Evolutionary conservation across 108 stramenopile species (phyloP), one percentile per base, ranked within the genome.

Genomic region (Cyclotella cryptica): DNA sequence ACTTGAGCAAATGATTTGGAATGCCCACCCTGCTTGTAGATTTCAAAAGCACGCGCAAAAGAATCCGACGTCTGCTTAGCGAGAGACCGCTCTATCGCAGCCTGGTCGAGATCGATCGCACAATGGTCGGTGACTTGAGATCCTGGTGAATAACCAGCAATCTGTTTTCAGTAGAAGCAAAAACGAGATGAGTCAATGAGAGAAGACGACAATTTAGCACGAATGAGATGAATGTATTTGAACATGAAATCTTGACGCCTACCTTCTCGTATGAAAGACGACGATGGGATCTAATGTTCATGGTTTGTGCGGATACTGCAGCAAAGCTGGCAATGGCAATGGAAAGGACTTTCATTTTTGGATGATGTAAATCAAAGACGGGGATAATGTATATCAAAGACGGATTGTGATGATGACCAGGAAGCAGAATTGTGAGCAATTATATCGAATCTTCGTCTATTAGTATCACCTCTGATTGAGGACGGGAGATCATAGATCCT

Each of bases 101-200:
- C 49, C 84, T 92, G 90, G 77, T 95, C 94, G 13, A 86, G 75
- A 72, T 92, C 94, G 65, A 95, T 84, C 24, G 90, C 85, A 49
- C 70, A 73, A 79, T 92, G 85, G 35, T 80, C 74, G n/a, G 66
- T 70, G 14, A 84, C 79, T 69, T 83, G 72, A 22, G 89, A 79
- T n/a, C 47, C 72, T 15, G 94, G 94, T 19, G 79, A 60, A 68
- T 91, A 95, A 45, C 77, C 79, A 17, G 90, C 89, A 57, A 95
- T 84, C 49, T 74, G 66, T 65, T 89, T 84, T 67, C 39, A 84
- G 35, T 6, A 35, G 35, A 35, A 35, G 35, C 35, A 35, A 35
- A 35, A 2, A 6, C 2, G 35, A 35, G 4, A 6, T 35, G 35
- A 35, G 35, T 5, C 6, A 35, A 35, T 6, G 35, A 35, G 35